Percentiles rank a stretch among this genome's conserved stretches.
phyloP scores from a whole-genome alignment of 2,329 filamentous ascomycete genomes.

The Didymella exigua region DNA sequence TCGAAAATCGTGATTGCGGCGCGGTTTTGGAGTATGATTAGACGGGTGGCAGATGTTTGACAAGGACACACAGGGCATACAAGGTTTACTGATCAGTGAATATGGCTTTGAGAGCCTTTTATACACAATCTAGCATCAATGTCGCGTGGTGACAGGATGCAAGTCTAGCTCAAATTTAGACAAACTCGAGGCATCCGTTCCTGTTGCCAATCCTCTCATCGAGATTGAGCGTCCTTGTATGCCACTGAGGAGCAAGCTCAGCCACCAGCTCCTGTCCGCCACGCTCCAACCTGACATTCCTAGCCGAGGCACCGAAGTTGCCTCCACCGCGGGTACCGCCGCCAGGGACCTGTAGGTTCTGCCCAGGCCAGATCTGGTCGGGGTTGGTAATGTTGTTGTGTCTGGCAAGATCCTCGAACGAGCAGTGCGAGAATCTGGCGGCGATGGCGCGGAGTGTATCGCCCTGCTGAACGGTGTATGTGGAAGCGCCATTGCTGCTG shows the following conservation, averaged over 20 bases:
- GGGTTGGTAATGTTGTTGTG: conserved; percentile 36
- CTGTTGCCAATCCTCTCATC: conserved; percentile 35
- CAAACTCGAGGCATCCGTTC: conserved; percentile 32
- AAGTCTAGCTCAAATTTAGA: conserved; percentile 8
- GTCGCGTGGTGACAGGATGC: background rate
- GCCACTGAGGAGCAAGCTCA: conserved; percentile 32
- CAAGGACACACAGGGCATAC: too few species aligned
- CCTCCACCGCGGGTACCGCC: conserved; percentile 27
- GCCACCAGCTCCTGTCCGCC: conserved; percentile 33
- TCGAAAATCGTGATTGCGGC: too few species aligned
- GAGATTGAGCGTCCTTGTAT: conserved; percentile 25
- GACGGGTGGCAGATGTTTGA: too few species aligned
- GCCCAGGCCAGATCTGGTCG: conserved; percentile 37
- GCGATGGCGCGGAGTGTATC: conserved; percentile 39
- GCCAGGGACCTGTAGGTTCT: conserved; percentile 32
- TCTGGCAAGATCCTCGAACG: conserved; percentile 31
- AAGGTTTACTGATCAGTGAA: background rate
- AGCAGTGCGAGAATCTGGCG: conserved; percentile 29
- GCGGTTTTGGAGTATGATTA: too few species aligned
- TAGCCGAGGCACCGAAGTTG: conserved; percentile 30
- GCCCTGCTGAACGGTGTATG: conserved; percentile 34
- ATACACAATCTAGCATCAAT: background rate
- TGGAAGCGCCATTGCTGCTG: conserved; percentile 18
- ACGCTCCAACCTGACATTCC: conserved; percentile 28
- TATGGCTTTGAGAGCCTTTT: background rate